Evolutionary conservation across 768 basidiomycete genomes (phyloP), one percentile per base, ranked within the genome.

Genomic region (Lactifluus echinatus): DNA sequence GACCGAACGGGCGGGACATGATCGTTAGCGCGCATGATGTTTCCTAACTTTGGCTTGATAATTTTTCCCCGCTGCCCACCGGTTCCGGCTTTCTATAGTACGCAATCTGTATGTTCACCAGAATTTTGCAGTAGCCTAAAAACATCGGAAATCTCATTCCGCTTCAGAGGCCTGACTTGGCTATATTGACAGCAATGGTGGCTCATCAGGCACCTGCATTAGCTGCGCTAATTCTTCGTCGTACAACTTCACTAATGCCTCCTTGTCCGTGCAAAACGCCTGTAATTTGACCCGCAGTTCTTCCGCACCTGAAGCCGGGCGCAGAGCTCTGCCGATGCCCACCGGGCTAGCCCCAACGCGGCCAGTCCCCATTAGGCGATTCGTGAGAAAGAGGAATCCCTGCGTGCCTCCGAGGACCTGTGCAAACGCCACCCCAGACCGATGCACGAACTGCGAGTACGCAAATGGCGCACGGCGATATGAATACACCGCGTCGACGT

Each of bases 381-480:
- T 97, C 53, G 89, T 93, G 63, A 93, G 75, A 76, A 94, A 95
- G 57, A 92, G 70, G 70, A 93, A 94, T 0, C 93, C 93, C 53
- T 85, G 76, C 3, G 76, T 69, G 1, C 84, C 89, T 2, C 87
- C 89, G 4, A 93, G 66, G 56, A 95, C 85, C 68, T 96, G 93
- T 8, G 93, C 83, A 66, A 97, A 92, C 8, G 90, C 93, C 23
- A 88, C 81, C 1, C 96, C 96, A 4, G 87, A 82, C 48, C 85
- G 83, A 66, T 96, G 95, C 29, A 96, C 87, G 68, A 91, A 97
- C 67, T 98, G 95, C 19, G 92, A 89, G 70, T 92, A 81, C 61
- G 79, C 77, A 74, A 83, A 89, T 4, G 84, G 77, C 40, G 81
- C 73, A 37, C 87, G 84, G 14, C 94, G 85, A 67, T 97, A 98